Evolutionary conservation across 164 flowering plant genomes (phyloP), one percentile per base, ranked within the genome.

Genomic region (Cinnamomum chago): DNA sequence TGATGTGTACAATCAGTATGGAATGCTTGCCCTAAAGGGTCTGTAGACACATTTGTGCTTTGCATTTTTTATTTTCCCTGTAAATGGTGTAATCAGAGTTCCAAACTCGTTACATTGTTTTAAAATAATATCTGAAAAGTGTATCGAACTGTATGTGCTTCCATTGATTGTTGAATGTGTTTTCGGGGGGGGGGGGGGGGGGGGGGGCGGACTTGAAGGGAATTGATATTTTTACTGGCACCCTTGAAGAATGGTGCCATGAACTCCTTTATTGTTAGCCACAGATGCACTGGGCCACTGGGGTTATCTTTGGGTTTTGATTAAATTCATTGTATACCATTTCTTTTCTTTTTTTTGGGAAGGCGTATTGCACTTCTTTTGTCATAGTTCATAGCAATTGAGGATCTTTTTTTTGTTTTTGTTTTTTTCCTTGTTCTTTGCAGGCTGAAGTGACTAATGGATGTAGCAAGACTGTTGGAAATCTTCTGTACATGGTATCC

Each of bases 361-460:
- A 62, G 10, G 30, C 0, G 11, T 40, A 9, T 40, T 40, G 10
- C 47, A 40, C 10, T 40, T 40, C 10, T 40, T 40, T 40, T 40
- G 47, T 9, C 2, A 40, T 40, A 40, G 47, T 6, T 40, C 47
- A 40, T 6, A 40, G 47, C 47, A 40, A 7, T 35, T 9, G 47
- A 40, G 47, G 47, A 40, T 40, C 10, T 9, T 40, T 7, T 40
- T 40, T 5, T n/a, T n/a, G n/a, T n/a, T 40, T 55, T 55, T 7
- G 7, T 40, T 5, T 40, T 64, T 67, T 10, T 25, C 11, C 22
- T 40, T 58, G 50, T 50, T 67, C 27, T 75, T 66, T 73, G 70
- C 82, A 92, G 98, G 98, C 97, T 5, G 90, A 70, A 33, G 93
- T 92, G 12, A 78, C 79, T 14, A 83, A 82, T 65, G 99, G 98